Evolutionary conservation across 768 basidiomycete genomes (phyloP), one percentile per base, ranked within the genome.

Genomic region (Pleurotus citrinopileatus): DNA sequence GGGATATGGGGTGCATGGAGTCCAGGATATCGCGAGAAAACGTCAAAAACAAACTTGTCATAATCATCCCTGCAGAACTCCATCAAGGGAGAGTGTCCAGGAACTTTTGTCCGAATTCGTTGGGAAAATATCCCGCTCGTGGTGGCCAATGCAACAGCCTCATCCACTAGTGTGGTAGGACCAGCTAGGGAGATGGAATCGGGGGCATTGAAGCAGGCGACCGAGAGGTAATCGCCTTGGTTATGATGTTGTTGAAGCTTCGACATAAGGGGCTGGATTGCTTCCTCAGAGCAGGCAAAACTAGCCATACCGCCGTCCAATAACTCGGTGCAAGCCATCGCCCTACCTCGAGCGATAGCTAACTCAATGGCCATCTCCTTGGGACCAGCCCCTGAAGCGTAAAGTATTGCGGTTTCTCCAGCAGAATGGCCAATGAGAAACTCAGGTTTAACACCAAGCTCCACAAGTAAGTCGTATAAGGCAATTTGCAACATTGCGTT

Each of bases 401-500:
- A 77, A 8, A 78, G 54, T 12, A 78, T 44, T 0, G 73, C 72
- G 0, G 75, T 74, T 57, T 80, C 78, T 8, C 78, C 78, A 15
- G 75, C 75, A n/a, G 77, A 79, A 60, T 78, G 77, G 0, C 78
- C 78, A 4, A 79, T 45, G 15, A 78, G 60, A 4, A 64, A 60
- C 32, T 74, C 68, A 0, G 78, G 75, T 13, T 53, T 56, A 42
- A 77, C 50, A 7, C 73, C 73, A 13, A 76, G 37, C 37, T 65
- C 63, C 1, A 54, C 55, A 1, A 78, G 56, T 2, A 73, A 63
- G 42, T 80, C 78, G 56, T 70, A 69, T 3, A 78, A 53, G 0
- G 76, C 78, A 9, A 80, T 73, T 56, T 80, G 78, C 46, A 77
- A 57, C 58, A 80, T 75, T 1, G 73, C 62, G 22, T 79, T 59